phyloP scores from a whole-genome alignment of 177 flowering plant genomes.

The Viscum album region DNA sequence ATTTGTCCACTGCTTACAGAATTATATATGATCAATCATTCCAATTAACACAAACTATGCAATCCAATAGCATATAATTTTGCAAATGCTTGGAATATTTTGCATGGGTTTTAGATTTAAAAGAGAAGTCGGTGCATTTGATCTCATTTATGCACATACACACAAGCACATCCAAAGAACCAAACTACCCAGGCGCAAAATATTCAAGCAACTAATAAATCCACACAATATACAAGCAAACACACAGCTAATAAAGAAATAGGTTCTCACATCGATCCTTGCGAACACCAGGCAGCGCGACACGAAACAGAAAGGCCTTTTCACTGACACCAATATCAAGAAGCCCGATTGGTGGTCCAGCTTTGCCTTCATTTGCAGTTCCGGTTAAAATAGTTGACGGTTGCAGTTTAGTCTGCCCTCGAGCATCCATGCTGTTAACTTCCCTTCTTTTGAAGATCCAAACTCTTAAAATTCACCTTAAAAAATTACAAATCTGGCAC shows the following conservation, averaged over 20 bases:
- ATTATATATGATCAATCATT: no score
- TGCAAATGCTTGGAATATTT: no score
- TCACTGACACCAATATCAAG: conserved; percentile 38
- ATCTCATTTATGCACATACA: no score
- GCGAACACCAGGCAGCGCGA: conserved; percentile 42
- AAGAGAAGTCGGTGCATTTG: no score
- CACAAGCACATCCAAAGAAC: no score
- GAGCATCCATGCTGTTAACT: conserved; percentile 11
- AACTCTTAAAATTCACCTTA: not conserved
- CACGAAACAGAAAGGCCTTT: conserved; percentile 34
- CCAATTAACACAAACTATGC: no score
- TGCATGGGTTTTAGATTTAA: no score
- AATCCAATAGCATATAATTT: no score
- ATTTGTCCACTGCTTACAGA: no score
- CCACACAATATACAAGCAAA: not conserved
- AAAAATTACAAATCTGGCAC: no score
- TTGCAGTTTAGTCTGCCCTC: conserved; percentile 10
- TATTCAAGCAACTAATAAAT: no score
- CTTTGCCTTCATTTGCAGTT: conserved; percentile 31
- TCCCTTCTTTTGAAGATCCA: conserved; percentile 3
- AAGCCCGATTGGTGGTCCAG: conserved; percentile 41
- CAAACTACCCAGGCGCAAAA: no score
- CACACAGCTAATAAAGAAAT: not conserved
- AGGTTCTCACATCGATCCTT: conserved; percentile 22
- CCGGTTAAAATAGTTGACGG: conserved; percentile 25